Evolutionary conservation across 1,284 basidiomycete species (phyloP).

Genomic region (Boletus sp.): DNA sequence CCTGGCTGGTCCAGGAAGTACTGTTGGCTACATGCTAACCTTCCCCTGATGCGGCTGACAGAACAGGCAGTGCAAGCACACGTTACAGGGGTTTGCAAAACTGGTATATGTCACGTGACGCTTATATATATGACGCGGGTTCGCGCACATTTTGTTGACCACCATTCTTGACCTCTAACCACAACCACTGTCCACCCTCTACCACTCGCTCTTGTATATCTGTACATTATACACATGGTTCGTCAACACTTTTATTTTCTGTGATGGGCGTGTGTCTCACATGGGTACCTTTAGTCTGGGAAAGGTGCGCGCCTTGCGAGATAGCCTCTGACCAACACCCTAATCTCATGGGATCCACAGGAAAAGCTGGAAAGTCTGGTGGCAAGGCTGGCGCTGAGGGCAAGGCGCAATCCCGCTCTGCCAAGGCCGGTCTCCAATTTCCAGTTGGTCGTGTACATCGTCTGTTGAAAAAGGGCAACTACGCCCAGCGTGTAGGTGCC

Average conservation of each 20-base stretch:
- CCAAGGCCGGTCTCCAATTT: constrained; percentile 83
- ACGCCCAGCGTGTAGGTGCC: constrained; percentile 61
- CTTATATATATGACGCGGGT: constrained; percentile 33
- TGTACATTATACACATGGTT: constrained; percentile 37
- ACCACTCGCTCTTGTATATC: constrained; percentile 17
- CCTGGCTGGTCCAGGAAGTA: no score
- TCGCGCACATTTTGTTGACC: constrained; percentile 39
- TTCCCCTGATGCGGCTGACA: no score
- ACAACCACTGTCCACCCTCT: constrained; percentile 34
- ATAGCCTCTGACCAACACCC: constrained; percentile 4
- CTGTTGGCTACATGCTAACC: no score
- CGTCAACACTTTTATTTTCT: constrained; percentile 14
- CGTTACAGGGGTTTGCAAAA: constrained; percentile 4
- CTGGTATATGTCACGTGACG: constrained; percentile 42
- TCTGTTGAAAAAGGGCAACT: constrained; percentile 72
- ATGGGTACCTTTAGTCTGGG: constrained; percentile 38
- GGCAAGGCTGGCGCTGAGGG: constrained; percentile 49
- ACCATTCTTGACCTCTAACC: constrained; percentile 40
- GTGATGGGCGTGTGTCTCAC: constrained; percentile 12
- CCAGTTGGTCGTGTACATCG: constrained; percentile 80
- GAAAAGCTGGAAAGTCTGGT: constrained; percentile 60
- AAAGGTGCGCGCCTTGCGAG: constrained; percentile 37
- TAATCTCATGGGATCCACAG: constrained; percentile 24
- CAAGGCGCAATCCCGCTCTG: constrained; percentile 70
- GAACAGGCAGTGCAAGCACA: background rate